Evolutionary conservation across 305 asterid genomes (phyloP).

Genomic region (Striga hermonthica): DNA sequence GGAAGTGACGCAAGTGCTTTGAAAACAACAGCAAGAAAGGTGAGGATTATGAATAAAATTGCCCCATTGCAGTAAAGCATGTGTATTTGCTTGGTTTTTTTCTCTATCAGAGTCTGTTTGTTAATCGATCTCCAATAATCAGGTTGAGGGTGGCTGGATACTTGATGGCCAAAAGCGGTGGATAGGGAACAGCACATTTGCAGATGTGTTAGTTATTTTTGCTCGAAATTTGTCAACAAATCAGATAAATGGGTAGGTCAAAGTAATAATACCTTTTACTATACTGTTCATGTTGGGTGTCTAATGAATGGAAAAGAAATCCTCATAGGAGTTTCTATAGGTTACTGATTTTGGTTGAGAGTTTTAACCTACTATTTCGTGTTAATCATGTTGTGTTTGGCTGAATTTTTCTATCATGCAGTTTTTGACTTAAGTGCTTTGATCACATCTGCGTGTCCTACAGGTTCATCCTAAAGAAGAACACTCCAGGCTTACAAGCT

Average conservation of each 20-base stretch:
- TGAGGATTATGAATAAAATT: slow-evolving; percentile 29
- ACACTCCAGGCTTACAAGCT: slow-evolving; percentile 82
- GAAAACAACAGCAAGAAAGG: slow-evolving; percentile 84
- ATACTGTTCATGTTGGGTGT: background rate
- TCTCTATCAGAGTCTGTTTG: background rate
- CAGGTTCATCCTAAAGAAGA: slow-evolving; percentile 82
- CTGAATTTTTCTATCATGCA: slow-evolving; percentile 16
- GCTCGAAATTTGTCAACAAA: slow-evolving; percentile 73
- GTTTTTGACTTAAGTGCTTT: slow-evolving; percentile 4
- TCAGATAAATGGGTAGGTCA: slow-evolving; percentile 81
- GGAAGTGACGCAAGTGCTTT: slow-evolving; percentile 97
- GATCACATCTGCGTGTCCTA: slow-evolving; percentile 29
- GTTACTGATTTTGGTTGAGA: slow-evolving; percentile 11
- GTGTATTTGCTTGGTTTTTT: background rate
- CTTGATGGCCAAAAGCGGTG: slow-evolving; percentile 96
- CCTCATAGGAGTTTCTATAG: background rate
- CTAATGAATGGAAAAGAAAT: background rate
- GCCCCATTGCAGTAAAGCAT: background rate
- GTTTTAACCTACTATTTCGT: slow-evolving; percentile 1
- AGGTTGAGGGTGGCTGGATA: slow-evolving; percentile 98
- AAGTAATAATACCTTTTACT: background rate
- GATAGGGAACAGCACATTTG: slow-evolving; percentile 98
- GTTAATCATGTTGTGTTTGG: background rate
- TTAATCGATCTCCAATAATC: slow-evolving; percentile 34
- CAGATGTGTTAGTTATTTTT: slow-evolving; percentile 76